A percentile compares a stretch with the other conserved stretches of the same genome.
phyloP scores from a whole-genome alignment of 2,329 filamentous ascomycete species.

The Alternaria sp. region DNA sequence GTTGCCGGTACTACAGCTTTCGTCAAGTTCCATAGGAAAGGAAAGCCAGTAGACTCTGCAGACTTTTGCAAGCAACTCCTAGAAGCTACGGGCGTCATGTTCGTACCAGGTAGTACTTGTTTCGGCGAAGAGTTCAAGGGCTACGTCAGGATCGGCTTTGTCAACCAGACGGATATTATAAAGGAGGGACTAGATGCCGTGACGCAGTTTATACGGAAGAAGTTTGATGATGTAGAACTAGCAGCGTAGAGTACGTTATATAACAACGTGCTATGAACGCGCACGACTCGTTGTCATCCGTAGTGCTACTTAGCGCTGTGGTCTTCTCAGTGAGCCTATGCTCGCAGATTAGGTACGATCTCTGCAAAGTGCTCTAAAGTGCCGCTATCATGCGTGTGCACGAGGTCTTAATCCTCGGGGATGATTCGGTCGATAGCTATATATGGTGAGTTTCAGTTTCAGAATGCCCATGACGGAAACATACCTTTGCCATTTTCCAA shows the following conservation, averaged over 20 bases:
- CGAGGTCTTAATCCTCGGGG: conserved; percentile 30
- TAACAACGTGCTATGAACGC: too few species aligned
- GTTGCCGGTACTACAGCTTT: conserved; percentile 83
- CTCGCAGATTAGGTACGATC: neutral
- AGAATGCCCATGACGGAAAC: conserved; percentile 2
- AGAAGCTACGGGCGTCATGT: conserved; percentile 73
- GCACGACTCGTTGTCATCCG: neutral
- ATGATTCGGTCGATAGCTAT: conserved; percentile 47
- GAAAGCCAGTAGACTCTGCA: conserved; percentile 73
- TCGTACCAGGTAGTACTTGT: conserved; percentile 75
- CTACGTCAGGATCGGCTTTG: conserved; percentile 80
- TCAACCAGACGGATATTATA: conserved; percentile 73
- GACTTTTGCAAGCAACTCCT: conserved; percentile 74
- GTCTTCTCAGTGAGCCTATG: neutral
- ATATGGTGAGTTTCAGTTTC: conserved; percentile 15
- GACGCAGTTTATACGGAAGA: conserved; percentile 64
- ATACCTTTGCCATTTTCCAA: conserved; percentile 49
- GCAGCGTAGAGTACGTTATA: conserved; percentile 19
- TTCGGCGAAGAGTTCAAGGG: conserved; percentile 77
- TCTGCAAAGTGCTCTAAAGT: neutral
- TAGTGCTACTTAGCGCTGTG: neutral
- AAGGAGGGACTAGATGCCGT: conserved; percentile 68
- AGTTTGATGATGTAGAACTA: conserved; percentile 61
- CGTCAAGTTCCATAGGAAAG: conserved; percentile 70
- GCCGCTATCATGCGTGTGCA: too few species aligned